Percentiles rank a stretch among this genome's conserved stretches.
Evolutionary conservation across 2,329 filamentous ascomycete genomes (phyloP).

Genomic region (Aspergillus piperis): DNA sequence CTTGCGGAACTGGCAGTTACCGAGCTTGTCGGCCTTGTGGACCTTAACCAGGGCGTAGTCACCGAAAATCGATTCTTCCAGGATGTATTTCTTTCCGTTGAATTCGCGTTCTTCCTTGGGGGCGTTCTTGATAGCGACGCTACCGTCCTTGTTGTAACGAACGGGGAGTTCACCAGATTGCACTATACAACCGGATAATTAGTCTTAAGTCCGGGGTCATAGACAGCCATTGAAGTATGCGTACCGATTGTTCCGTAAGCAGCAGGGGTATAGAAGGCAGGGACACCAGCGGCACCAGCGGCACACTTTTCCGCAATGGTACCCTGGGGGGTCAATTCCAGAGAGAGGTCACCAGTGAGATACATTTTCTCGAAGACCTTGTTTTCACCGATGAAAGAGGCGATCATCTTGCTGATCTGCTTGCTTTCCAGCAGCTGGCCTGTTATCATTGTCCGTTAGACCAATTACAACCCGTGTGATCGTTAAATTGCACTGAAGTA

Average conservation of each 20-base stretch:
- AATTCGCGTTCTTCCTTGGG: conserved; percentile 73
- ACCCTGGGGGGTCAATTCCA: conserved; percentile 87
- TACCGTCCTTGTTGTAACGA: conserved; percentile 81
- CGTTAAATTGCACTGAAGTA: not conserved
- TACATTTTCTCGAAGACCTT: conserved; percentile 90
- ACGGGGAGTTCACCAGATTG: conserved; percentile 58
- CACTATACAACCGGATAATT: conserved; percentile 38
- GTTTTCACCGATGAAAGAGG: conserved; percentile 77
- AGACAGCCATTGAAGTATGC: conserved; percentile 41
- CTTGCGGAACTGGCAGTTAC: conserved; percentile 77
- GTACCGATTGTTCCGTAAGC: conserved; percentile 70
- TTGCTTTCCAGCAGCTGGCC: conserved; percentile 70
- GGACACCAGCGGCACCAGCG: conserved; percentile 81
- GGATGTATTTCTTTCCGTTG: conserved; percentile 69
- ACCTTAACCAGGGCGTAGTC: conserved; percentile 78
- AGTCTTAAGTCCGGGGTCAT: conserved; percentile 26
- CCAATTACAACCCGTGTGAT: not conserved
- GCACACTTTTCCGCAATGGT: conserved; percentile 85
- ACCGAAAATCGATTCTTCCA: conserved; percentile 74
- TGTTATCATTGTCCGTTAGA: conserved; percentile 6
- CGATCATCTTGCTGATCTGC: conserved; percentile 73
- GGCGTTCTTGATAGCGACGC: conserved; percentile 68
- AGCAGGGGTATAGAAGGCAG: conserved; percentile 82
- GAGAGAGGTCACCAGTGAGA: conserved; percentile 76
- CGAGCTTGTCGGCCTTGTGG: conserved; percentile 73